Base-by-base conservation (phyloP, 2,329 filamentous ascomycete species). In the Calonectria pteridis region DNA sequence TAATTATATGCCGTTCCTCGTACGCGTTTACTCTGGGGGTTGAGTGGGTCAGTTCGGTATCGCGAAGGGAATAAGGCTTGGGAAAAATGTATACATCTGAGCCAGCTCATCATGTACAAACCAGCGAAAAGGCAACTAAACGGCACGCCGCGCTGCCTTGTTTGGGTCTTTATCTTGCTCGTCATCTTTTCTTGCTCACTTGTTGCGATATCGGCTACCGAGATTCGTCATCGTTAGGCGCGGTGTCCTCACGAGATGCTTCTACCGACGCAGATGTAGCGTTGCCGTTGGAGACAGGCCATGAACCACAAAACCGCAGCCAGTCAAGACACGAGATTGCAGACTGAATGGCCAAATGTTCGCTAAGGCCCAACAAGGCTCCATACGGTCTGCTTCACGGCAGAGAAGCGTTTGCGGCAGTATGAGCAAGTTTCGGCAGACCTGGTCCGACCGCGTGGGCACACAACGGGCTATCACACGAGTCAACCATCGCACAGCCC, bases 371-470 rank as follows among this genome's bases (percentile, higher is more conserved):
- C 16, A 43, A 13, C 14, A 43, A 14, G 58, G 58, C 31, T 50
- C 49, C 40, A 58, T 33, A 1, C 16, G 5, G 4, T 31, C 20
- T 14, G 31, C 31, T 37, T 11, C 3, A 6, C 53, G 37, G 53
- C 31, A 31, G 31, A n/a, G 53, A 35, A 58, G 29, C 23, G n/a
- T 68, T 69, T 81, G 81, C 78, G 79, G 74, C 43, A 81, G 81
- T 81, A 83, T 83, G 82, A 83, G 82, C 82, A 83, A 81, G 82
- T 83, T 83, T 82, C 68, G 62, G 40, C 20, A 28, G 66, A 16
- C 29, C 28, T 31, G 43, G 55, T n/a, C 64, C 51, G 51, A 31
- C 46, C 53, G 46, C 46, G 51, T 7, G 40, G 63, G 20, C 55
- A 33, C 28, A 58, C 33, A 6, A 23, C n/a, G 31, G 11, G 13